Evolutionary conservation across 2,329 filamentous ascomycete species (phyloP).

Genomic region (Grosmannia penicillata): DNA sequence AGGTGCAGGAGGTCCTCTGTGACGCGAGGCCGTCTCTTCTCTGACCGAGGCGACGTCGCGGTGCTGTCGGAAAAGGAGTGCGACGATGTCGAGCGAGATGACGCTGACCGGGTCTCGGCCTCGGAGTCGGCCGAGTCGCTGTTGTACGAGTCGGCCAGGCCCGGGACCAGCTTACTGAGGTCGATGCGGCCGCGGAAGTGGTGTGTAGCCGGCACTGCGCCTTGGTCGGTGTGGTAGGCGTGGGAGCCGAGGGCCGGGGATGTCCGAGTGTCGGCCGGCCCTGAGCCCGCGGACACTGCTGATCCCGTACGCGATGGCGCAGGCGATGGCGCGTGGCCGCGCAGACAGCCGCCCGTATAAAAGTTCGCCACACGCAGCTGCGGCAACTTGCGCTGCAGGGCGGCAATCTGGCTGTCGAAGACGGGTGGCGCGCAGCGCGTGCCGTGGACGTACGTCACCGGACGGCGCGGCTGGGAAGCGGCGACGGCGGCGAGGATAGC

Average conservation of each 20-base stretch:
- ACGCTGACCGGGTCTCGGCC: neutral
- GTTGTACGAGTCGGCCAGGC: neutral
- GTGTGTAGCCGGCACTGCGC: slow-evolving; percentile 26
- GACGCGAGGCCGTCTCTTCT: slow-evolving; percentile 17
- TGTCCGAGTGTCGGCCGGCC: neutral
- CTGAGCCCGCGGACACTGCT: neutral
- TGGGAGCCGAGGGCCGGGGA: neutral
- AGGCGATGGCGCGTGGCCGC: neutral
- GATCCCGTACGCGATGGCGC: neutral
- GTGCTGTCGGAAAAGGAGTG: slow-evolving; percentile 1
- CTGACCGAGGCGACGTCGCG: neutral
- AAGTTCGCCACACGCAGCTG: slow-evolving; percentile 30
- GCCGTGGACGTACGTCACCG: slow-evolving; percentile 45
- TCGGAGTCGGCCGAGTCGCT: too few relatives aligned
- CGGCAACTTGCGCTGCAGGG: slow-evolving; percentile 21
- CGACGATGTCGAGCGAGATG: neutral
- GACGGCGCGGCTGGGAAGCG: slow-evolving; percentile 27
- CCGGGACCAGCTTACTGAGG: slow-evolving; percentile 23
- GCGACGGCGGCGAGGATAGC: slow-evolving; percentile 43
- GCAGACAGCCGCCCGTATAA: slow-evolving; percentile 19
- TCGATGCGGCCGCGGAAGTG: slow-evolving; percentile 31
- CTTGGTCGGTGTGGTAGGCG: neutral
- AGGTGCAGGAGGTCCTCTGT: slow-evolving; percentile 29
- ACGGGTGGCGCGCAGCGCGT: slow-evolving; percentile 33
- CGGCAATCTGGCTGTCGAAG: slow-evolving; percentile 36